Percentiles rank a stretch among this genome's conserved stretches.
Conservation (phyloP, 164 flowering plant species). For the Hamamelis virginiana region DNA sequence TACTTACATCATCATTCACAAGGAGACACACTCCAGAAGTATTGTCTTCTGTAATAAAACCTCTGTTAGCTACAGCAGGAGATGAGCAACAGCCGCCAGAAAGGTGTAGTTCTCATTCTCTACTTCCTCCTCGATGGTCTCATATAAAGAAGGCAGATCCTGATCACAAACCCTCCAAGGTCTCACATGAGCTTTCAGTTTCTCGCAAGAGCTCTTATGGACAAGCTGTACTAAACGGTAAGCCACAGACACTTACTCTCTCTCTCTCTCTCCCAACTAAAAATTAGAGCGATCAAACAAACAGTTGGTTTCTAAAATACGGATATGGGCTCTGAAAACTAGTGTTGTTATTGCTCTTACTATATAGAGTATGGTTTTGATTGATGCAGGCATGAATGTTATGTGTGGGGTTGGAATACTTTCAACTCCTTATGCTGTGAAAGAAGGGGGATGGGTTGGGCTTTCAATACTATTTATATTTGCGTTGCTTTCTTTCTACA, state of each 20-base stretch:
- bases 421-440: constrained; percentile 86
- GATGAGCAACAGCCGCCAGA: constrained; percentile 38
- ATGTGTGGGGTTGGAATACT: constrained; percentile 95
- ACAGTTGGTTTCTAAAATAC: background rate
- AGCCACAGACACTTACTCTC: constrained; percentile 4
- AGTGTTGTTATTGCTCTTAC: background rate
- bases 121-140: constrained; percentile 53
- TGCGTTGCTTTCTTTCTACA: constrained; percentile 72
- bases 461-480: constrained; percentile 56
- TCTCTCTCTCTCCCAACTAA: background rate
- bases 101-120: constrained; percentile 59
- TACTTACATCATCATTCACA: constrained; percentile 65
- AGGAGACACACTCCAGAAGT: constrained; percentile 80
- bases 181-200: constrained; percentile 55
- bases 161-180: constrained; percentile 39
- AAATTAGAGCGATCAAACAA: too few relatives aligned
- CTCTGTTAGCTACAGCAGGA: constrained; percentile 44
- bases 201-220: constrained; percentile 68
- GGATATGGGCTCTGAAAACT: background rate
- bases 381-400: constrained; percentile 72
- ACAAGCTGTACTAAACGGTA: constrained; percentile 87
- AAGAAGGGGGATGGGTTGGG: constrained; percentile 90
- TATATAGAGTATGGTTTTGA: too few relatives aligned
- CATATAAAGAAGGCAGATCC: constrained; percentile 23
- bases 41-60: constrained; percentile 45